Evolutionary conservation across 2,329 filamentous ascomycete genomes (phyloP).

Genomic region (Penicillium sp.): DNA sequence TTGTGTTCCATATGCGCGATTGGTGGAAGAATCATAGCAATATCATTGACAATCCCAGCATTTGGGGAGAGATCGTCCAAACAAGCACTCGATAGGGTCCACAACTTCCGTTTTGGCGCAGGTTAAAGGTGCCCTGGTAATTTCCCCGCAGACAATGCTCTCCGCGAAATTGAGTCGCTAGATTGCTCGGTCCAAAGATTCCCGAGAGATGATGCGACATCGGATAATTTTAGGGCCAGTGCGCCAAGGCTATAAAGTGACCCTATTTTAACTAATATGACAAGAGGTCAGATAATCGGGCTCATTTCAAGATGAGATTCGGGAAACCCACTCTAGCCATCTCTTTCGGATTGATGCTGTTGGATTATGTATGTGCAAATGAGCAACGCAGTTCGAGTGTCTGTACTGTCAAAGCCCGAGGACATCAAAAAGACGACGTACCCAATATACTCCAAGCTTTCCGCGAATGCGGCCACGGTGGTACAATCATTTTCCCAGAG

Average conservation of each 20-base stretch:
- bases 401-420: conserved; percentile 46
- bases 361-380: conserved; percentile 7
- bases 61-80: conserved; percentile 11
- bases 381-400: conserved; percentile 17
- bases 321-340: background rate
- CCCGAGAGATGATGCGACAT: conserved; percentile 1
- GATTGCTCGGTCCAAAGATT: conserved; percentile 8
- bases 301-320: conserved; percentile 1
- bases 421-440: conserved; percentile 42
- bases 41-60: conserved; percentile 2
- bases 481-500: conserved; percentile 54
- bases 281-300: background rate
- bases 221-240: background rate
- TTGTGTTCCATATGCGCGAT: conserved; percentile 1
- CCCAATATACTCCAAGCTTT: conserved; percentile 47
- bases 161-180: background rate
- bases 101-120: background rate
- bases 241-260: background rate
- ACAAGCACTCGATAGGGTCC: conserved; percentile 14
- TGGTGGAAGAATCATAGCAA: conserved; percentile 16
- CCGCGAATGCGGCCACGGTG: conserved; percentile 40
- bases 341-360: conserved; percentile 3
- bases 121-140: background rate
- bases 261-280: too few species aligned
- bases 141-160: conserved; percentile 15